Base-by-base conservation (phyloP, 768 basidiomycete species). In the Xerocomus potaroensis region DNA sequence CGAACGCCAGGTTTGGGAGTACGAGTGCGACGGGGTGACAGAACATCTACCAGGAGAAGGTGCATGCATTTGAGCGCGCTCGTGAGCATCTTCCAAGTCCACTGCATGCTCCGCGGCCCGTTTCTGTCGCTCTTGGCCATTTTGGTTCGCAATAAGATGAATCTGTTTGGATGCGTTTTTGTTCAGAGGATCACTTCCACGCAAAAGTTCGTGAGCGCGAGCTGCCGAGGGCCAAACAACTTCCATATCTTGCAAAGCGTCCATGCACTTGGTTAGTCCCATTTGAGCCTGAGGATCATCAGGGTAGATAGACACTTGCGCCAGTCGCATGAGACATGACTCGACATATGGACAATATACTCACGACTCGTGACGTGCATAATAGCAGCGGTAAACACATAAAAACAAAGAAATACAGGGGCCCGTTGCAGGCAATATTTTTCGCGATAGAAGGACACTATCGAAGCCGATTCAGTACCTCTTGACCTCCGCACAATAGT, bases 381-480 rank as follows among this genome's bases (percentile, higher is more conserved):
- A 43, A 90, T 79, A 47, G 79, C 79, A 14, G 87, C 86, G 3
- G 83, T 83, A 68, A 91, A 91, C 14, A 87, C 71, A 57, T 88
- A 89, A 59, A 88, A 91, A 56, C 78, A 83, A 23, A 87, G 66
- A 60, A 87, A 90, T 4, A 82, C 83, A 1, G 87, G 69, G 15
- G 79, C 79, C 12, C 76, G 76, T 39, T 74, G 73, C 47, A 87
- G 69, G 34, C 76, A 71, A 64, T 84, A 84, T 27, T 72, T 75
- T 54, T 85, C 81, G 23, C 73, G 72, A 64, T 85, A 91, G 4
- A 78, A 65, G 5, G 73, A 65, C 14, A 80, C 80, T 84, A 55
- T 29, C 29, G 27, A 45, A 45, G 21, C 3, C 4, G 2, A 12
- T 15, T 61, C 21, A 55, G 37, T 9, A 43, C 34, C 39, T 15